Evolutionary conservation across 176 grass and related monocot species (phyloP).

Genomic region (Luzula sylvatica): DNA sequence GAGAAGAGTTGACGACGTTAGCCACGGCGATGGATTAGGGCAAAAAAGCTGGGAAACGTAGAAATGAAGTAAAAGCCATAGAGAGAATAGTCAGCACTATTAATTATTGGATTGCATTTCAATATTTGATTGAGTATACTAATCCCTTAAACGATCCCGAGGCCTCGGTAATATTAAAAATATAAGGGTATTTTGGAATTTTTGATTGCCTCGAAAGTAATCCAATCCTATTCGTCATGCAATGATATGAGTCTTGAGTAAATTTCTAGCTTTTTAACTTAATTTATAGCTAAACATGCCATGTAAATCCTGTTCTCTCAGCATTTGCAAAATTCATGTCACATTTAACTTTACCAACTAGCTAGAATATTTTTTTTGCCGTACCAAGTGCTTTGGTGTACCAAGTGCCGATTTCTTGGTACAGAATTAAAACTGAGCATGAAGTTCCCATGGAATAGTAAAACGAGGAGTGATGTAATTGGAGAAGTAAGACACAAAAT

Average conservation of each 20-base stretch:
- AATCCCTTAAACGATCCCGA: slow-evolving; percentile 93
- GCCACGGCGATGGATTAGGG: slow-evolving; percentile 70
- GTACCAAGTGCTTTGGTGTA: not conserved
- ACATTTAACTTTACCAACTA: not conserved
- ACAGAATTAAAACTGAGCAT: slow-evolving; percentile 13
- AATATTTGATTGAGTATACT: slow-evolving; percentile 33
- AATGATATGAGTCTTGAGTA: slow-evolving; percentile 9
- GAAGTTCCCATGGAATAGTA: not conserved
- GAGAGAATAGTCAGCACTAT: slow-evolving; percentile 16
- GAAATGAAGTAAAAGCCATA: slow-evolving; percentile 56
- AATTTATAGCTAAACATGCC: slow-evolving; percentile 1
- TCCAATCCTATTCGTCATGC: slow-evolving; percentile 11
- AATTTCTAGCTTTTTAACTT: not conserved
- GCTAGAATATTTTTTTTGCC: too few species aligned
- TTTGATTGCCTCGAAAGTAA: slow-evolving; percentile 38
- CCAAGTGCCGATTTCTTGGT: slow-evolving; percentile 7
- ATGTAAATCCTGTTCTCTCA: too few species aligned
- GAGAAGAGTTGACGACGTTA: slow-evolving; percentile 81
- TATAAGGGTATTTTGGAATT: slow-evolving; percentile 10
- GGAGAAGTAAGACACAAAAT: slow-evolving; percentile 27
- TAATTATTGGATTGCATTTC: slow-evolving; percentile 18
- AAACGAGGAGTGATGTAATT: slow-evolving; percentile 19
- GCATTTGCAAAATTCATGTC: not conserved
- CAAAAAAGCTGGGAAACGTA: slow-evolving; percentile 67
- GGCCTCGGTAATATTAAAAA: slow-evolving; percentile 19